Evolutionary conservation across 2,329 filamentous ascomycete species (phyloP), one percentile per base, ranked within the genome.

Genomic region (Fusarium austroafricanum): DNA sequence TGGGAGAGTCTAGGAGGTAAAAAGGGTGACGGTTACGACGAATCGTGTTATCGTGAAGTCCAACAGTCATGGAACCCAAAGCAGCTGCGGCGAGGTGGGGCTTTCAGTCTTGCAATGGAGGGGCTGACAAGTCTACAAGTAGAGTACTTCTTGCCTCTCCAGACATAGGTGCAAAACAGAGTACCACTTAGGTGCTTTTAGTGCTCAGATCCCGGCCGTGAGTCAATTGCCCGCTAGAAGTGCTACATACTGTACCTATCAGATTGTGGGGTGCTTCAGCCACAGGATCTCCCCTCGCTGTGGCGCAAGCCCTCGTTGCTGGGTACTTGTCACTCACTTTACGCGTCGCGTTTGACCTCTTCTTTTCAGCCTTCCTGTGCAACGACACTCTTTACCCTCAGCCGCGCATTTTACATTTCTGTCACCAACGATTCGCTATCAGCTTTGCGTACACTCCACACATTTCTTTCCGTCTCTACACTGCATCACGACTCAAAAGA

Each of bases 281-380:
- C 68, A 71, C 68, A 54, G 8, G 9, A 39, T 37, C 51, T 47
- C 58, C 67, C 33, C 63, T 44, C 35, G 4, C n/a, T 54, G 68
- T 71, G 68, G 68, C 68, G 57, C 26, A 45, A 26, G 53, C 26
- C 4, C 21, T 31, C 33, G 46, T 75, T 76, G 75, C 77, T 31
- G 11, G 29, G 29, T 31, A 11, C 29, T 31, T 31, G 29, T 31
- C 29, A 31, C 29, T 31, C 29, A 31, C 29, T 80, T 79, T 73
- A 80, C 78, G 77, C 78, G 78, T 73, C 78, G 78, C 78, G 78
- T 75, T 71, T 59, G 15, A 58, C 52, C 61, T 46, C 55, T 61
- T 50, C 61, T 74, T 75, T 74, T 75, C 74, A 75, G 72, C 72
- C 75, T 76, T 74, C 67, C 60, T 64, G n/a, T 61, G 53, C 53